Evolutionary conservation across 2,329 filamentous ascomycete species (phyloP).

Genomic region (Lachnellula arida): DNA sequence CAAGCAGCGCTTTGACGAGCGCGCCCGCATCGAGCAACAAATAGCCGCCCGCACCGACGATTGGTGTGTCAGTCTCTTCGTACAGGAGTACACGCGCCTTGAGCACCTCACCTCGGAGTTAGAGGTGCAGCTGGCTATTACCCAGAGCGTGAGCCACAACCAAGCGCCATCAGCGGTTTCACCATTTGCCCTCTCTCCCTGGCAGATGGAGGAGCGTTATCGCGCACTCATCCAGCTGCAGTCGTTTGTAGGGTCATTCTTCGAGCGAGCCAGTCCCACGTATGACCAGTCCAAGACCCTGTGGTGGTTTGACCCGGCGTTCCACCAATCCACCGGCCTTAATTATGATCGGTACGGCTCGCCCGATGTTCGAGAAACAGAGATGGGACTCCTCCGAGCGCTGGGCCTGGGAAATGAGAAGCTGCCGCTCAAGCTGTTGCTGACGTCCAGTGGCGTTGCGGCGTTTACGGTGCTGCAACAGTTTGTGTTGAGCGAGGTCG

Average conservation of each 20-base stretch:
- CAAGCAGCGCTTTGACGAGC: background rate
- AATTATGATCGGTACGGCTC: background rate
- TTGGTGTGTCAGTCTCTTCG: background rate
- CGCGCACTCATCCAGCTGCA: background rate
- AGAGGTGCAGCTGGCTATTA: background rate
- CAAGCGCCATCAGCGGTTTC: background rate
- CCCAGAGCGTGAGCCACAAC: background rate
- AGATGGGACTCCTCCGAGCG: background rate
- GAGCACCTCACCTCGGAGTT: background rate
- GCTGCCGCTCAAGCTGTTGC: background rate
- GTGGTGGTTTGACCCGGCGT: background rate
- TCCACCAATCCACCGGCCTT: background rate
- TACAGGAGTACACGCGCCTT: background rate
- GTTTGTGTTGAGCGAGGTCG: background rate
- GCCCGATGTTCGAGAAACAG: background rate
- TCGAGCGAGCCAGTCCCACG: background rate
- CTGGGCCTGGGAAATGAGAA: background rate
- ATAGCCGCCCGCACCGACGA: background rate
- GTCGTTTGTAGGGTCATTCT: background rate
- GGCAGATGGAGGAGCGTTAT: background rate
- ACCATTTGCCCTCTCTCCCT: background rate
- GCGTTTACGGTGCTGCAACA: background rate
- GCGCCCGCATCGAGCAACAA: background rate
- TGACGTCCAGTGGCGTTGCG: background rate
- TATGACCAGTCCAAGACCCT: background rate